A percentile compares a stretch with the other conserved stretches of the same genome.
Conservation (phyloP, 2,329 filamentous ascomycete species). For the Talaromyces piceae region DNA sequence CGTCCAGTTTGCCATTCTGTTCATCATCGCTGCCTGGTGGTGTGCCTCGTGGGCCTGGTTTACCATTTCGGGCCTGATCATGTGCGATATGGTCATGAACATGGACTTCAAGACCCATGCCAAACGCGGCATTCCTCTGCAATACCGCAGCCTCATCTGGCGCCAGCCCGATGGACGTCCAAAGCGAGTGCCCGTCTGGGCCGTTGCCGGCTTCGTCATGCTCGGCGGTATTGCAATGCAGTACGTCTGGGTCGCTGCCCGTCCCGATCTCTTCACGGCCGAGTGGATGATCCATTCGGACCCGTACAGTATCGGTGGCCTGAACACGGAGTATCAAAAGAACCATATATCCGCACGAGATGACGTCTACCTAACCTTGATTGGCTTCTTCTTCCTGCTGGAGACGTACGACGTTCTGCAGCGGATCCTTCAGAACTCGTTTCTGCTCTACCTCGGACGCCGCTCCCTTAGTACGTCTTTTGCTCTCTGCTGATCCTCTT, state of each 20-base stretch:
- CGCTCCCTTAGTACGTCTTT: constrained; percentile 37
- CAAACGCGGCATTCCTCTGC: constrained; percentile 16
- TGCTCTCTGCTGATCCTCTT: neutral
- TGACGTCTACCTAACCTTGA: constrained; percentile 39
- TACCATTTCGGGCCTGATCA: constrained; percentile 34
- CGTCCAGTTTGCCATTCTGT: constrained; percentile 29
- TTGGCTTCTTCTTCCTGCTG: constrained; percentile 35
- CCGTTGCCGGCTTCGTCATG: constrained; percentile 24
- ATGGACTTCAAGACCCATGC: constrained; percentile 30
- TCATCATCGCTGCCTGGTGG: constrained; percentile 41
- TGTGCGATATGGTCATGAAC: constrained; percentile 37
- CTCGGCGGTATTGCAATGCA: constrained; percentile 33
- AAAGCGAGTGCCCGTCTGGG: constrained; percentile 22
- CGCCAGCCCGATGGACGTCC: neutral
- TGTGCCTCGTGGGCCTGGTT: constrained; percentile 37
- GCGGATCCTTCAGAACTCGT: constrained; percentile 25
- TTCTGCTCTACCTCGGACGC: constrained; percentile 33
- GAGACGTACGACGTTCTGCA: constrained; percentile 34
- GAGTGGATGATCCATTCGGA: constrained; percentile 37
- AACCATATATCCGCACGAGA: constrained; percentile 32
- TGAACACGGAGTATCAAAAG: constrained; percentile 29
- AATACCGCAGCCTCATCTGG: constrained; percentile 13
- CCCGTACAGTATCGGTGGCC: constrained; percentile 30
- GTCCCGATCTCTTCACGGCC: constrained; percentile 25
- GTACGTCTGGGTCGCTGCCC: constrained; percentile 38